A percentile compares a stretch with the other conserved stretches of the same genome.
Conservation (phyloP, 495 filamentous ascomycete species). For the Jackrogersella minutella region DNA sequence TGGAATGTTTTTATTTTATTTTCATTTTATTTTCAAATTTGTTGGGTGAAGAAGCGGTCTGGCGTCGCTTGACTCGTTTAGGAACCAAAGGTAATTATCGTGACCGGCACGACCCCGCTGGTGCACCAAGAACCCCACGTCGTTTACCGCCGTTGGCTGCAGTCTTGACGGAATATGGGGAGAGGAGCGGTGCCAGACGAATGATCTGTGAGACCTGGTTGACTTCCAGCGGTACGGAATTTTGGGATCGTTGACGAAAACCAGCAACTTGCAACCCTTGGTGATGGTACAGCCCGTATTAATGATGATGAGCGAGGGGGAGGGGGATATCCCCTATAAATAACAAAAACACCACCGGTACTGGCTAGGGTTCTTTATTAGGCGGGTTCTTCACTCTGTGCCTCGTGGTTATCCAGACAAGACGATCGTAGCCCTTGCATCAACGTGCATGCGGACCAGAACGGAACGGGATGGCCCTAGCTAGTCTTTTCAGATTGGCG, state of each 20-base stretch:
- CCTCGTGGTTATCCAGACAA: constrained; percentile 25
- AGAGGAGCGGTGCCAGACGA: neutral
- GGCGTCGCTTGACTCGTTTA: constrained; percentile 36
- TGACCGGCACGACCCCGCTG: constrained; percentile 33
- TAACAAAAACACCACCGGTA: neutral
- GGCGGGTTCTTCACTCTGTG: constrained; percentile 10
- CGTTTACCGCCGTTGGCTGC: constrained; percentile 22
- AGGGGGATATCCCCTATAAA: constrained; percentile 13
- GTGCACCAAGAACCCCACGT: constrained; percentile 33
- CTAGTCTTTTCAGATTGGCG: constrained; percentile 33
- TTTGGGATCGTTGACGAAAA: constrained; percentile 13
- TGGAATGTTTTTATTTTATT: constrained; percentile 25
- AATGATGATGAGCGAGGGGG: constrained; percentile 9
- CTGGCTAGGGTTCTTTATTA: constrained; percentile 7
- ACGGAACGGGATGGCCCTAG: constrained; percentile 38
- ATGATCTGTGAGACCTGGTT: constrained; percentile 22
- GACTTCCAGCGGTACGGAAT: neutral
- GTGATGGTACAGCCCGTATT: constrained; percentile 1
- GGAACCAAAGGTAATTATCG: constrained; percentile 37
- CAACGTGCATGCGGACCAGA: constrained; percentile 32
- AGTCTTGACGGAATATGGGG: constrained; percentile 21
- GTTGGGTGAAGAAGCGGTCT: constrained; percentile 43
- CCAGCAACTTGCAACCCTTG: constrained; percentile 10
- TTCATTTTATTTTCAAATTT: constrained; percentile 21
- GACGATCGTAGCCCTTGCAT: constrained; percentile 39